These are phyloP conservation scores for Saccharomyces hybrid DNA, from an alignment of 1,139 yeast genomes.

Conservation along the genomic window DNA sequence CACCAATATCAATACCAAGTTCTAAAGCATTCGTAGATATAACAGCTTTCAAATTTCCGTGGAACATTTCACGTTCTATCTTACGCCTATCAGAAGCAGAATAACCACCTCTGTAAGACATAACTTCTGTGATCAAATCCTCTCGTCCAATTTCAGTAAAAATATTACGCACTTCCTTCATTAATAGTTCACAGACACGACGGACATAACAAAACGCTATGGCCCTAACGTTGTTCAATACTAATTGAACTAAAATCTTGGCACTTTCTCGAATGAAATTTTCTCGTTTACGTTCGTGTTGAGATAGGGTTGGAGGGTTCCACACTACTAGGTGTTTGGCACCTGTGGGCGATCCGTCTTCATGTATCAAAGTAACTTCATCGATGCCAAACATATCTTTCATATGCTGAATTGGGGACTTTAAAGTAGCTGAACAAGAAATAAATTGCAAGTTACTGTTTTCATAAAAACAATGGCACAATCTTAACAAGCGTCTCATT, in stretches of 20 bases:
- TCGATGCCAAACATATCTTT: slow-evolving; percentile 60
- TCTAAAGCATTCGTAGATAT: slow-evolving; percentile 93
- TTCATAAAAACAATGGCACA: slow-evolving; percentile 46
- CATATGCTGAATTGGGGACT: slow-evolving; percentile 66
- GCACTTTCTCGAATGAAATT: slow-evolving; percentile 74
- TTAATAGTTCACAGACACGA: slow-evolving; percentile 74
- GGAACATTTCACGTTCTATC: slow-evolving; percentile 85
- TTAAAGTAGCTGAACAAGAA: slow-evolving; percentile 89
- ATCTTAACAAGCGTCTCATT: slow-evolving; percentile 64
- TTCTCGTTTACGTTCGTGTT: slow-evolving; percentile 42
- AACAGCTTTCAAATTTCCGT: slow-evolving; percentile 75
- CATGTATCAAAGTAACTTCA: slow-evolving; percentile 44
- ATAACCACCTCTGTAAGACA: slow-evolving; percentile 95
- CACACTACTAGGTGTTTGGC: slow-evolving; percentile 68
- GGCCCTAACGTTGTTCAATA: slow-evolving; percentile 58
- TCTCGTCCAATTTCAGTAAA: slow-evolving; percentile 39
- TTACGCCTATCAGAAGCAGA: slow-evolving; percentile 75
- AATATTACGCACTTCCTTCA: slow-evolving; percentile 65
- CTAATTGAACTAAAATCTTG: slow-evolving; percentile 54
- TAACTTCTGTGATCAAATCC: slow-evolving; percentile 53
- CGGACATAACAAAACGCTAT: slow-evolving; percentile 89
- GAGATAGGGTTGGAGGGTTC: slow-evolving; percentile 56
- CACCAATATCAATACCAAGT: slow-evolving; percentile 90
- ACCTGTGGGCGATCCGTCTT: slow-evolving; percentile 89
- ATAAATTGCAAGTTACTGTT: slow-evolving; percentile 53